Evolutionary conservation across 2,329 filamentous ascomycete species (phyloP).

Genomic region (Madurella fahalii): DNA sequence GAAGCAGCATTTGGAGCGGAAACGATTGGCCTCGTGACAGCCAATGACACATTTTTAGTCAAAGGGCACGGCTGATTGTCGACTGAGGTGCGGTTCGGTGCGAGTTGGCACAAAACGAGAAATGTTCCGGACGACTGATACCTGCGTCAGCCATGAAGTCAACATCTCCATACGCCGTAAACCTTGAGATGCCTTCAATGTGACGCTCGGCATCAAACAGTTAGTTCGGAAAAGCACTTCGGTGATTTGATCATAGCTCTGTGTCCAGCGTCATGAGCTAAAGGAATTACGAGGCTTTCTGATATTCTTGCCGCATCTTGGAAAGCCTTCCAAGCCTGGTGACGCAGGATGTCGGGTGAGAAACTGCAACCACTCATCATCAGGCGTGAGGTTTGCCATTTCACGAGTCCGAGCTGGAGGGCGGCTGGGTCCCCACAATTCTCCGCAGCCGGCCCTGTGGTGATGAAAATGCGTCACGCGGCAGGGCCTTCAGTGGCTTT

Average conservation of each 20-base stretch:
- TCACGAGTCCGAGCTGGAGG: too few relatives aligned
- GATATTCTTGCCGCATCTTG: background rate
- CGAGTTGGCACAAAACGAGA: background rate
- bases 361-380: background rate
- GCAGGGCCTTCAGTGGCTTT: slow-evolving; percentile 1
- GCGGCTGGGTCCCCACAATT: background rate
- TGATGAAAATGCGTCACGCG: slow-evolving; percentile 19
- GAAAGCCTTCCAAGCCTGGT: background rate
- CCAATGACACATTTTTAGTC: slow-evolving; percentile 6
- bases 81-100: background rate
- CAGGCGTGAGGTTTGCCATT: too few relatives aligned
- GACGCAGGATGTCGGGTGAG: background rate
- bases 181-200: too few relatives aligned
- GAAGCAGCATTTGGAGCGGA: background rate
- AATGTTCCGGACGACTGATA: background rate
- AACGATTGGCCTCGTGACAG: slow-evolving; percentile 2
- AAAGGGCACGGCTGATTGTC: background rate
- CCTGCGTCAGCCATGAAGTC: too few relatives aligned
- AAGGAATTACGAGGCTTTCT: background rate
- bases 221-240: too few relatives aligned
- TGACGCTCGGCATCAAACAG: too few relatives aligned
- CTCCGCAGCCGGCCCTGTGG: background rate
- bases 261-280: background rate
- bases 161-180: too few relatives aligned
- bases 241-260: too few relatives aligned